phyloP scores from a whole-genome alignment of 768 basidiomycete species.

The Tylopilus rubrobrunneus region DNA sequence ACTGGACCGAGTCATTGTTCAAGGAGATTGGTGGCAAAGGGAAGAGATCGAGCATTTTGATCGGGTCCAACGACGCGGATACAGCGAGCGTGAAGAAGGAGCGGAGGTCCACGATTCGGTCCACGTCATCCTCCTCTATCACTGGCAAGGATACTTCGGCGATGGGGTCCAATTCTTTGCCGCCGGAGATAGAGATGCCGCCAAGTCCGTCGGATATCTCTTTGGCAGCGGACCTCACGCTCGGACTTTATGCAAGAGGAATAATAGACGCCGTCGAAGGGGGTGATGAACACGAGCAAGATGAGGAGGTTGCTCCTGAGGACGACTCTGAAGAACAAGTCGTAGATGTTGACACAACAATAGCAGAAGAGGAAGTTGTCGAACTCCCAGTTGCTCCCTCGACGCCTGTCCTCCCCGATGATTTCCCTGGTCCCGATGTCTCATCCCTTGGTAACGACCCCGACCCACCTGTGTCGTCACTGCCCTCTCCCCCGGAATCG shows the following conservation, averaged over 20 bases:
- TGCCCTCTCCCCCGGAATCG: slow-evolving; percentile 2
- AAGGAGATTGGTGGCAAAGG: slow-evolving; percentile 42
- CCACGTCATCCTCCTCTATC: slow-evolving; percentile 3
- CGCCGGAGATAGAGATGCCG: slow-evolving; percentile 1
- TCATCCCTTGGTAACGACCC: slow-evolving; percentile 11
- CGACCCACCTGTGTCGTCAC: slow-evolving; percentile 1
- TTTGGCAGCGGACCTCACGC: slow-evolving; percentile 19
- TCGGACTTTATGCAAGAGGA: slow-evolving; percentile 9
- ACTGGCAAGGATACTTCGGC: not conserved
- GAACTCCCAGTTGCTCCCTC: not conserved
- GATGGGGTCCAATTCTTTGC: slow-evolving; percentile 2
- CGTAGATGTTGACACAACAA: not conserved
- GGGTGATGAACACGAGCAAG: slow-evolving; percentile 7
- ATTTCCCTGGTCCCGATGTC: slow-evolving; percentile 7
- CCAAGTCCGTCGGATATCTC: slow-evolving; percentile 16
- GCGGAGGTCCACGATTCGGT: slow-evolving; percentile 18
- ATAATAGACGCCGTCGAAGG: slow-evolving; percentile 9
- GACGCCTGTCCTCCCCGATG: slow-evolving; percentile 12
- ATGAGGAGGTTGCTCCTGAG: not conserved
- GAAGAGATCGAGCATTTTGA: slow-evolving; percentile 13
- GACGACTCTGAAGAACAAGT: slow-evolving; percentile 1
- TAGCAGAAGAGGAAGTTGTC: not conserved
- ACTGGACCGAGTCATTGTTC: slow-evolving; percentile 54
- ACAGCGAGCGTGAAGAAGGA: slow-evolving; percentile 8
- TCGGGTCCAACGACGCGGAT: not conserved